A percentile compares a stretch with the other conserved stretches of the same genome.
Conservation (phyloP, 2,329 filamentous ascomycete genomes). For the Coniochaeta prunicola region DNA sequence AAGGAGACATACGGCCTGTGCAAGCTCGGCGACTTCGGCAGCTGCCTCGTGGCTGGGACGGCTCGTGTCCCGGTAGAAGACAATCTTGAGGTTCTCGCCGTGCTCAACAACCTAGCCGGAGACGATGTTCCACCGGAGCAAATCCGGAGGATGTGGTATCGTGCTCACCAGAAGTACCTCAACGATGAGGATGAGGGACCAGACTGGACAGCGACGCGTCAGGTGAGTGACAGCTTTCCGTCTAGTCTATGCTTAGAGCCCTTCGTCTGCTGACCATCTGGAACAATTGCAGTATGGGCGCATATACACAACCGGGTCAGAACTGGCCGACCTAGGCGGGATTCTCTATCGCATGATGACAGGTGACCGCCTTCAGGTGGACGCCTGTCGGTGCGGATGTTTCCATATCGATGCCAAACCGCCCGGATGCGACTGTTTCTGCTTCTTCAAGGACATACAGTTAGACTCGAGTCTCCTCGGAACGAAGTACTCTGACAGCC, state of each 20-base stretch:
- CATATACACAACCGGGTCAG: conserved; percentile 27
- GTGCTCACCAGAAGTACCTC: not conserved
- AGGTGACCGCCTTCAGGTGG: conserved; percentile 16
- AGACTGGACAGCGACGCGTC: not conserved
- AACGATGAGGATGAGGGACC: conserved; percentile 7
- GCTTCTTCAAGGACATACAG: not conserved
- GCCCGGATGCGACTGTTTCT: not conserved
- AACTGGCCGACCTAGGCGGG: conserved; percentile 29
- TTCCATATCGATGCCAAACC: conserved; percentile 14
- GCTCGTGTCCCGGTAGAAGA: not conserved
- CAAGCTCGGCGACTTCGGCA: conserved; percentile 42
- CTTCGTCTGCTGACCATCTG: not conserved
- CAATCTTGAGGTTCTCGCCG: conserved; percentile 5
- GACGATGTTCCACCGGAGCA: not conserved
- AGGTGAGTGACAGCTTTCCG: conserved; percentile 1
- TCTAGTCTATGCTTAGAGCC: not conserved
- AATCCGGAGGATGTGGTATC: not conserved
- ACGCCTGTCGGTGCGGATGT: conserved; percentile 22
- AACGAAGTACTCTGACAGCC: not conserved
- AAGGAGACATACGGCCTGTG: conserved; percentile 44
- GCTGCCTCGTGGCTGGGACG: conserved; percentile 1
- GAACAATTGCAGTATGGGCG: conserved; percentile 16
- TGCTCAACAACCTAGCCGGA: not conserved
- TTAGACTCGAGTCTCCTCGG: not conserved
- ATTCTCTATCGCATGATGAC: conserved; percentile 36